phyloP scores from a whole-genome alignment of 169 alveolate species.

The Plasmodium chabaudi region DNA sequence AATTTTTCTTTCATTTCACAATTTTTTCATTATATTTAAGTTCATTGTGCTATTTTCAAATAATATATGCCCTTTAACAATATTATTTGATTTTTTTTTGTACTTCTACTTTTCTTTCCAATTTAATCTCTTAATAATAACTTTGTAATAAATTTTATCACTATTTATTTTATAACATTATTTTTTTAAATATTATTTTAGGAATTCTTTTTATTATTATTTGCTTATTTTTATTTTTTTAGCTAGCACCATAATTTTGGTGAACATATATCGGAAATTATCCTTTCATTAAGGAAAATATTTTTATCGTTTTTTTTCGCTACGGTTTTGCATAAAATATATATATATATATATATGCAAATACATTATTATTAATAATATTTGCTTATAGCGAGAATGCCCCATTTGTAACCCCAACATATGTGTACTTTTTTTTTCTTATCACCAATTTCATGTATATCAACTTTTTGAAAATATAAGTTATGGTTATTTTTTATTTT shows the following conservation, averaged over 20 bases:
- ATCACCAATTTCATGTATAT: background rate
- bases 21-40: background rate
- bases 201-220: slow-evolving; percentile 1
- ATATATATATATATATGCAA: too few relatives aligned
- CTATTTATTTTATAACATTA: slow-evolving; percentile 1
- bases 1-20: slow-evolving; percentile 1
- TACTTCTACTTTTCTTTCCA: background rate
- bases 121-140: background rate
- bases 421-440: background rate
- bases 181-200: background rate
- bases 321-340: too few relatives aligned
- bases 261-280: background rate
- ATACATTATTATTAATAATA: too few relatives aligned
- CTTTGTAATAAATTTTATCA: background rate
- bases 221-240: background rate
- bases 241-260: background rate
- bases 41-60: background rate
- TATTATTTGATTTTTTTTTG: background rate
- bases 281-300: background rate
- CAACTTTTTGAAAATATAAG: too few relatives aligned
- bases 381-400: too few relatives aligned
- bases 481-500: too few relatives aligned
- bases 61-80: background rate
- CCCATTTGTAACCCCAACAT: background rate
- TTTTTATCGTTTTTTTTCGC: background rate